Base-by-base conservation (phyloP, 495 filamentous ascomycete genomes). In the Hyaloscypha variabilis region DNA sequence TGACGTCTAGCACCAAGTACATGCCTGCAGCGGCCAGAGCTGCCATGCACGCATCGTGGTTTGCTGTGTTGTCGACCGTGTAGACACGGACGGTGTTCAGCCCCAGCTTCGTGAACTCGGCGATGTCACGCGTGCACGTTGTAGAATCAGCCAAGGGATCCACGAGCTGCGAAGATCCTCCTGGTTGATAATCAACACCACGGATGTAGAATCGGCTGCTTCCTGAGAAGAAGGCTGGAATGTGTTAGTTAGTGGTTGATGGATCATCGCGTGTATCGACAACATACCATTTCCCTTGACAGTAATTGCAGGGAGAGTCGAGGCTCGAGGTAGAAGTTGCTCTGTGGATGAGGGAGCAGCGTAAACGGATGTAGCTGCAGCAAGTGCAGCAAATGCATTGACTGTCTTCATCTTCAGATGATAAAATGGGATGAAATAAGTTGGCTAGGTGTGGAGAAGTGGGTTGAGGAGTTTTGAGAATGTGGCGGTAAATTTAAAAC, bases 171-270 rank as follows among this genome's bases (percentile, higher is more conserved):
- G 92, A 94, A 24, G 91, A 90, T 65, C 94, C 94, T 66, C 94
- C 93, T 57, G 94, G 94, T 76, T 97, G 94, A 78, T 96, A 97
- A 82, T 97, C 94, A 68, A 98, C 88, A 74, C 94, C 94, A 52
- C 93, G 91, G 58, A 98, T 87, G 76, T 97, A 97, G 85, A 97
- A 98, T 66, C 94, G 89, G 13, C 87, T 76, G 66, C 85, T 76
- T 63, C 91, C 93, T 71, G 90, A 83, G 82, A 93, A 97, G 85
- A 97, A 97, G 58, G 94, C 70, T 72, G 56, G 39, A 10, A 14
- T 4, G 6, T 68, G 69, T 78, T 68, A 79, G 70, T 59, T 30
- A 49, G 65, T 62, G 29, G 50, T 5, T 54, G 51, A 51, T 54
- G 14, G 26, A 19, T 51, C 17, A 17, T 62, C 28, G 72, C 74